phyloP scores from a whole-genome alignment of 257 asterid genomes.

The Solanum chmielewskii region DNA sequence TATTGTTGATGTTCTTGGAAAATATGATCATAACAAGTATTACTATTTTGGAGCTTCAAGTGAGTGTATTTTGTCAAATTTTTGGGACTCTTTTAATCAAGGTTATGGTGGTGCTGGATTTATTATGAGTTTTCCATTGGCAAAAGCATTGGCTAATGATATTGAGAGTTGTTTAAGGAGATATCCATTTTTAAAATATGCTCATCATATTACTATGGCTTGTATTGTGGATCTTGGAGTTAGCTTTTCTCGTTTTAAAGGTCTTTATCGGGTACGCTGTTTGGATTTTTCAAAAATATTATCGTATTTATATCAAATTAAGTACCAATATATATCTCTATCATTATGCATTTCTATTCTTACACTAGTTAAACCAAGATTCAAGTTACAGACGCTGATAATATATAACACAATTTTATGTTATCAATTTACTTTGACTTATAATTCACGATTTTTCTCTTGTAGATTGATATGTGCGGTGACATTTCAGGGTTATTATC shows the following conservation, averaged over 20 bases:
- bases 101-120: background rate
- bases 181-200: too few relatives aligned
- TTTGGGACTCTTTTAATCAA: background rate
- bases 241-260: too few relatives aligned
- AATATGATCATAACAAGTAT: background rate
- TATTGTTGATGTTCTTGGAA: background rate
- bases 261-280: too few relatives aligned
- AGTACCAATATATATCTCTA: background rate
- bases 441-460: too few relatives aligned
- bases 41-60: too few relatives aligned
- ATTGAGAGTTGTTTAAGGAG: too few relatives aligned
- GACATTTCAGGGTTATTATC: rapidly evolving
- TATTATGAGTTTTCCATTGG: background rate
- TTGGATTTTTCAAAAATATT: too few relatives aligned
- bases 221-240: too few relatives aligned
- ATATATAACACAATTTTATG: background rate
- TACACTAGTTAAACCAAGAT: background rate
- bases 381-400: background rate
- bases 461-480: rapidly evolving
- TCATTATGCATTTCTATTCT: background rate
- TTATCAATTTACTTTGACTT: too few relatives aligned
- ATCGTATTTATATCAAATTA: rapidly evolving
- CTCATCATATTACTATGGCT: too few relatives aligned
- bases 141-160: background rate
- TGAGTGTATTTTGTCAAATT: too few relatives aligned